Evolutionary conservation across 768 basidiomycete species (phyloP).

Genomic region (Gyrodon lividus): DNA sequence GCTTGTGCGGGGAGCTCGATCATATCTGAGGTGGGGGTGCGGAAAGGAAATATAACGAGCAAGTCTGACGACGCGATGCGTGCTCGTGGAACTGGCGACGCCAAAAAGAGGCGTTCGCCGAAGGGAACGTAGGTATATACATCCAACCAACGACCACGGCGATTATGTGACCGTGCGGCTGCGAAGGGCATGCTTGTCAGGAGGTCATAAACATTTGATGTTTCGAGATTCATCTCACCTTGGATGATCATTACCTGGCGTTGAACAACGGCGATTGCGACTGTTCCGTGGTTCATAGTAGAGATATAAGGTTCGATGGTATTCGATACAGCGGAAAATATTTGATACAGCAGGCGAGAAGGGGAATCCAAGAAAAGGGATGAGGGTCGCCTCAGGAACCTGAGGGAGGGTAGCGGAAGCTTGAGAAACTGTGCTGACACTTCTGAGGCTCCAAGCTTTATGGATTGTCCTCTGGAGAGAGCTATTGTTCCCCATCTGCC

Average conservation of each 20-base stretch:
- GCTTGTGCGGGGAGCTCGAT: slow-evolving; percentile 63
- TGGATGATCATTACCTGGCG: slow-evolving; percentile 68
- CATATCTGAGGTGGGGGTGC: slow-evolving; percentile 45
- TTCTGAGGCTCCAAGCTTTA: slow-evolving; percentile 18
- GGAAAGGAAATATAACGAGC: slow-evolving; percentile 50
- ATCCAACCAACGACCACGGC: slow-evolving; percentile 59
- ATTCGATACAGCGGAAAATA: slow-evolving; percentile 16
- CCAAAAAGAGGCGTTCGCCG: slow-evolving; percentile 64
- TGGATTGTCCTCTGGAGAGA: slow-evolving; percentile 4
- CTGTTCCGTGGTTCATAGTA: slow-evolving; percentile 53
- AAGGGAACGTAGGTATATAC: slow-evolving; percentile 66
- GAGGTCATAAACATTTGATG: background rate
- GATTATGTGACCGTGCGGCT: slow-evolving; percentile 58
- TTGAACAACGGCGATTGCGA: slow-evolving; percentile 69
- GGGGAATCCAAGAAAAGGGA: background rate
- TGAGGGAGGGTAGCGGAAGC: background rate
- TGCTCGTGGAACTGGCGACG: slow-evolving; percentile 55
- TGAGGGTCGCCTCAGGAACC: background rate
- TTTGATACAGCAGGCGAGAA: slow-evolving; percentile 19
- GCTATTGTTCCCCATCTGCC: slow-evolving; percentile 18
- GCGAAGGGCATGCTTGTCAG: slow-evolving; percentile 7
- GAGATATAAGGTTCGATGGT: background rate
- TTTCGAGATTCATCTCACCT: slow-evolving; percentile 38
- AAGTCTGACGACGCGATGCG: slow-evolving; percentile 62
- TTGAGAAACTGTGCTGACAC: background rate